phyloP scores from a whole-genome alignment of 768 basidiomycete genomes.

The Symmetrospora coprosmae region DNA sequence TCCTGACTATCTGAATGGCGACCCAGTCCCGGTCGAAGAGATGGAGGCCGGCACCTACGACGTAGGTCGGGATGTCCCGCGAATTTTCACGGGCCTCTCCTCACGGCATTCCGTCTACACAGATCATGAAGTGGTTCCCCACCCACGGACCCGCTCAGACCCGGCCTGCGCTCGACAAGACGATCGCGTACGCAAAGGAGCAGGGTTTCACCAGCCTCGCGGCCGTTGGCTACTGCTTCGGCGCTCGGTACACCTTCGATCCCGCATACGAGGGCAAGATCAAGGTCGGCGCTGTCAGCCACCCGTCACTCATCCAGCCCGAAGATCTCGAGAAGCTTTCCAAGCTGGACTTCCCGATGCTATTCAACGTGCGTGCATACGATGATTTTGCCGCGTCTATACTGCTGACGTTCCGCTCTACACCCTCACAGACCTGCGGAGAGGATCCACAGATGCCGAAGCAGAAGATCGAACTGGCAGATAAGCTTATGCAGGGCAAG shows the following conservation, averaged over 20 bases:
- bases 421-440: slow-evolving; percentile 3
- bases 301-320: slow-evolving; percentile 6
- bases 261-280: neutral
- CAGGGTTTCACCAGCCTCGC: slow-evolving; percentile 2
- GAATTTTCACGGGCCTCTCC: neutral
- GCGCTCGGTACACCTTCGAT: slow-evolving; percentile 17
- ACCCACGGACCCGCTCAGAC: slow-evolving; percentile 4
- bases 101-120: neutral
- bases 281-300: slow-evolving; percentile 13
- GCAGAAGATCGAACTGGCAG: slow-evolving; percentile 1
- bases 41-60: slow-evolving; percentile 11
- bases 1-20: neutral
- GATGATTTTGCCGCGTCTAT: neutral
- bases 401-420: neutral
- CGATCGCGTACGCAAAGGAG: neutral
- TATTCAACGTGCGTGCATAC: slow-evolving; percentile 15
- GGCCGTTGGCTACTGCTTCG: slow-evolving; percentile 20
- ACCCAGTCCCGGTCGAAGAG: neutral
- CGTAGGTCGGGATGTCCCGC: neutral
- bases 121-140: neutral
- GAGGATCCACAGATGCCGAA: slow-evolving; percentile 8
- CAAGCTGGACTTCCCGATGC: slow-evolving; percentile 1
- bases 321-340: slow-evolving; percentile 17
- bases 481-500: slow-evolving; percentile 1
- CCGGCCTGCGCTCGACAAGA: slow-evolving; percentile 6